These are phyloP conservation scores for Camelina neglecta DNA, from an alignment of 345 rosid species.

Conservation along the genomic window DNA sequence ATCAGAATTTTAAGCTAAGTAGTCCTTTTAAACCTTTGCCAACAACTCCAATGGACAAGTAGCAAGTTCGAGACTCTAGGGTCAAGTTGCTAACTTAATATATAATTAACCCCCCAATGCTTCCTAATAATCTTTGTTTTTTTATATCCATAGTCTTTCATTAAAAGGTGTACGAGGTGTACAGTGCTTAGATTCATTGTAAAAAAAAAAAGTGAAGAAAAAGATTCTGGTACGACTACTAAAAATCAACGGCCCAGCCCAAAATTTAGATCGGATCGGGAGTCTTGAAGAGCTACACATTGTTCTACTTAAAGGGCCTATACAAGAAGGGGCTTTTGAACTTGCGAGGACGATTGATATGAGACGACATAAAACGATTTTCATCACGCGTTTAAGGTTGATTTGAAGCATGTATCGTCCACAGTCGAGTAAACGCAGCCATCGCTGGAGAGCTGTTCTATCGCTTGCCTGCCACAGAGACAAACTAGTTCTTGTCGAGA, in stretches of 20 bases:
- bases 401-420: conserved; percentile 72
- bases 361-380: background rate
- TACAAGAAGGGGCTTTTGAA: conserved; percentile 27
- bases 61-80: background rate
- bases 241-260: conserved; percentile 12
- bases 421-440: conserved; percentile 68
- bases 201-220: background rate
- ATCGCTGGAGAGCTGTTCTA: conserved; percentile 58
- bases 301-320: conserved; percentile 20
- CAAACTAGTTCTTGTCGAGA: conserved; percentile 22
- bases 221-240: background rate
- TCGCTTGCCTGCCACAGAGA: conserved; percentile 63
- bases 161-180: background rate
- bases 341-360: conserved; percentile 21
- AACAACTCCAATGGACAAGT: conserved; percentile 14
- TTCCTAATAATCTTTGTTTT: background rate
- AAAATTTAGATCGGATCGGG: background rate
- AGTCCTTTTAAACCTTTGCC: background rate
- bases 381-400: conserved; percentile 62
- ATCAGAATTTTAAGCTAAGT: background rate
- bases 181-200: background rate
- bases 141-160: background rate
- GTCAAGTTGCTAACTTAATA: background rate
- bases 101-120: background rate
- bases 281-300: conserved; percentile 20